Conservation (phyloP, 169 alveolate species). For the Haemoproteus tartakovskyi region DNA sequence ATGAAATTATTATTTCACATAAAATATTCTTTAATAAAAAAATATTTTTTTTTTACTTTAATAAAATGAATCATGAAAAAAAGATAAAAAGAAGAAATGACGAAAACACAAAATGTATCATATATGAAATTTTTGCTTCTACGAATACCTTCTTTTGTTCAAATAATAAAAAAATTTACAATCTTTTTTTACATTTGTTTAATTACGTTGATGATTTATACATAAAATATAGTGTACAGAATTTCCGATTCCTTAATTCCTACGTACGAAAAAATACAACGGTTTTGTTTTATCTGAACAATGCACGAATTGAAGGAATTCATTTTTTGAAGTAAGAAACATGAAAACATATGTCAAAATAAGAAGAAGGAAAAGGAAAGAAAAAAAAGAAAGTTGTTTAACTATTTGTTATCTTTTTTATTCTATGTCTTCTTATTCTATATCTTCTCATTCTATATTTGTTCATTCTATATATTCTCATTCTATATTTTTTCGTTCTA, state of each 20-base stretch:
- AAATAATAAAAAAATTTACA: not conserved
- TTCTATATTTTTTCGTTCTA: not conserved
- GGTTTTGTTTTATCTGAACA: slow-evolving; percentile 9
- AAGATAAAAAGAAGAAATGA: not conserved
- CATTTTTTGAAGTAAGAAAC: slow-evolving; percentile 23
- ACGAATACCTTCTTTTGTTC: slow-evolving; percentile 14
- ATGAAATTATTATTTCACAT: too few relatives aligned
- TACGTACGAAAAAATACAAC: not conserved
- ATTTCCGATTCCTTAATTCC: not conserved
- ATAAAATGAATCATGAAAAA: not conserved
- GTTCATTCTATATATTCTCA: not conserved
- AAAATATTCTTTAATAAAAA: too few relatives aligned
- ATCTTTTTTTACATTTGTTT: slow-evolving; percentile 15
- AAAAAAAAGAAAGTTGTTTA: too few relatives aligned
- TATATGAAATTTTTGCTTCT: slow-evolving; percentile 16
- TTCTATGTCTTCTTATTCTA: not conserved
- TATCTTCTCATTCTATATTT: not conserved
- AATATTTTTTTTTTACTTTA: slow-evolving; percentile 2
- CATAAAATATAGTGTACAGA: not conserved
- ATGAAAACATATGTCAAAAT: too few relatives aligned
- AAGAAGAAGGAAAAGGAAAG: too few relatives aligned
- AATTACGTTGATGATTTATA: slow-evolving; percentile 40
- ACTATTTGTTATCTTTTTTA: not conserved
- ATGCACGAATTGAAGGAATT: not conserved
- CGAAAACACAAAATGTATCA: slow-evolving; percentile 9